phyloP scores from a whole-genome alignment of 2,329 filamentous ascomycete genomes.

The Diaporthe citriasiana region DNA sequence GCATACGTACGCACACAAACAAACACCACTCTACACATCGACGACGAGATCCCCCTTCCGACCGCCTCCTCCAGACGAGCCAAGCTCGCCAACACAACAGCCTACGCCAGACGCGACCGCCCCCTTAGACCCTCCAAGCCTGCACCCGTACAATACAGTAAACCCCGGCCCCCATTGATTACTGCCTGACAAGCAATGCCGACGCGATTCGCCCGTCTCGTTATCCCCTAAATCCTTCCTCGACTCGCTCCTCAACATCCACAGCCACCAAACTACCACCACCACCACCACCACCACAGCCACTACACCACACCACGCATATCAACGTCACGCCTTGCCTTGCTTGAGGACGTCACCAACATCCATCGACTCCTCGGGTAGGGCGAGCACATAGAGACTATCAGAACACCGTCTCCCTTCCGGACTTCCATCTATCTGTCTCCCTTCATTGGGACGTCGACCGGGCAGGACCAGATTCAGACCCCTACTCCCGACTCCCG shows the following conservation, averaged over 20 bases:
- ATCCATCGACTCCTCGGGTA: constrained; percentile 31
- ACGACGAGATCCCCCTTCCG: constrained; percentile 27
- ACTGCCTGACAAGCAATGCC: constrained; percentile 41
- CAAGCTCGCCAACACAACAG: constrained; percentile 25
- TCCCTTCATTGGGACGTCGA: not conserved
- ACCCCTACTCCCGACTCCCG: constrained; percentile 1
- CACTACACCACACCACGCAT: constrained; percentile 5
- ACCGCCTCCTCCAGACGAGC: not conserved
- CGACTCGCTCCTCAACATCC: constrained; percentile 29
- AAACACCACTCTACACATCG: not conserved
- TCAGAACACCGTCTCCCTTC: not conserved
- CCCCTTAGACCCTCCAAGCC: constrained; percentile 12
- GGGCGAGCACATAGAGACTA: constrained; percentile 33
- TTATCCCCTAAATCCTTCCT: constrained; percentile 38
- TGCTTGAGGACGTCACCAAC: constrained; percentile 37
- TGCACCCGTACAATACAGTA: not conserved
- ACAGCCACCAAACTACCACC: not conserved
- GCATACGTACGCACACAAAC: not conserved
- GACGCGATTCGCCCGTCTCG: constrained; percentile 37
- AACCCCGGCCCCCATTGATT: constrained; percentile 20
- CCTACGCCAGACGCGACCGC: constrained; percentile 39
- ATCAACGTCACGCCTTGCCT: constrained; percentile 24
- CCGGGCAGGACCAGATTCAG: not conserved
- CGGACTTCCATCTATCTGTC: constrained; percentile 2
- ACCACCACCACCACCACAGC: not conserved